Evolutionary conservation across 2,329 filamentous ascomycete species (phyloP), one percentile per base, ranked within the genome.

Genomic region (Pseudocercospora vitis): DNA sequence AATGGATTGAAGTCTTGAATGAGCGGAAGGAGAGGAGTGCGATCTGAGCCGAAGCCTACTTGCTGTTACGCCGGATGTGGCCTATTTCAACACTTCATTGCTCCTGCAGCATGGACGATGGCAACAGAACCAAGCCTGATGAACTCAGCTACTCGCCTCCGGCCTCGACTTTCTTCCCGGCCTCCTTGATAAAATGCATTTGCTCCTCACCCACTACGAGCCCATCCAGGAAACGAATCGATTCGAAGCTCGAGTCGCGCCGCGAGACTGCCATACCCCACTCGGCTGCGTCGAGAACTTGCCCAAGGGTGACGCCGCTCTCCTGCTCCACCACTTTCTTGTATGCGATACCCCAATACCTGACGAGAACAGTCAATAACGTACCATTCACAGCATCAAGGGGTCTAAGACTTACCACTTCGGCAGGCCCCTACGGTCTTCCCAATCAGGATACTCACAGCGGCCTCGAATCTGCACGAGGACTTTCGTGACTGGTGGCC

Each of bases 401-500:
- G 16, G 7, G 8, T 2, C 16, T 7, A 12, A 7, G 21, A 23
- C 21, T 19, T 42, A 42, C 37, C 37, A 42, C n/a, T 42, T 42
- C 11, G 37, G 37, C 8, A 42, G 37, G 12, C 37, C 37, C 21
- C 37, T 19, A 16, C 37, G 40, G 7, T 26, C 40, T 29, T 26
- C 40, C 19, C 23, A 24, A 2, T 9, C 11, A n/a, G 23, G 9
- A 12, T 45, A 45, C 19, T 45, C 40, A 23, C 40, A 26, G 3
- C 26, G 12, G 9, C 40, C 40, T 7, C 28, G 12, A 12, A 42
- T 24, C 37, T 42, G 7, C 12, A 45, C 40, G 19, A 19, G 12
- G n/a, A 45, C 40, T 14, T 26, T 24, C 21, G n/a, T 45, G 11
- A 45, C 40, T 14, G 40, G 40, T 26, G 40, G 40, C 19, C 26